Evolutionary conservation across 2,329 filamentous ascomycete genomes (phyloP).

Genomic region (Daldinia sp.): DNA sequence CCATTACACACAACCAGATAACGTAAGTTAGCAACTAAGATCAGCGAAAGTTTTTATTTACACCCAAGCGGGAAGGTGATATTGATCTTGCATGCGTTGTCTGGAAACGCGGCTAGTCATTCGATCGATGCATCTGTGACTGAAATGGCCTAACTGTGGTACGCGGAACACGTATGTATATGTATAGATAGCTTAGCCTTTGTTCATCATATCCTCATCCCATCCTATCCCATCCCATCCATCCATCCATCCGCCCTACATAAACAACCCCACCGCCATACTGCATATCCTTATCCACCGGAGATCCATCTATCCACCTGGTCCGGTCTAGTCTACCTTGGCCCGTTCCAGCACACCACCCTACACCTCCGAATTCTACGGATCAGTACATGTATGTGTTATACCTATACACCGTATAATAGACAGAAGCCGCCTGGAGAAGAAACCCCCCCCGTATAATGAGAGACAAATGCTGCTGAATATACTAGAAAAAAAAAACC

Average conservation of each 20-base stretch:
- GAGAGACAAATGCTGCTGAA: constrained; percentile 1
- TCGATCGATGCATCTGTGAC: neutral
- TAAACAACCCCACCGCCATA: neutral
- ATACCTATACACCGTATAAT: neutral
- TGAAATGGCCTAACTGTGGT: neutral
- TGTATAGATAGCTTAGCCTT: constrained; percentile 1
- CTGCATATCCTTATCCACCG: neutral
- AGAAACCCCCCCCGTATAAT: neutral
- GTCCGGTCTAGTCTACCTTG: neutral
- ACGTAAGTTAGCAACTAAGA: neutral
- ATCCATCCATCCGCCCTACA: neutral
- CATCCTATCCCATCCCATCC: neutral
- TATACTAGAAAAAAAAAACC: constrained; percentile 4
- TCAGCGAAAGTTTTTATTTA: neutral
- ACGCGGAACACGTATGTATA: constrained; percentile 3
- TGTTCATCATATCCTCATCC: no score
- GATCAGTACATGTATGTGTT: neutral
- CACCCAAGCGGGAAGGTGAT: constrained; percentile 1
- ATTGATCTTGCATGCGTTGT: constrained; percentile 1
- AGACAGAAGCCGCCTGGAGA: neutral
- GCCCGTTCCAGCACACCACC: neutral
- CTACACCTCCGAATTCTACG: constrained; percentile 1
- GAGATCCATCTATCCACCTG: neutral
- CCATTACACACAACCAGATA: no score
- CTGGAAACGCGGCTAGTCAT: neutral